A percentile compares a stretch with the other conserved stretches of the same genome.
phyloP scores from a whole-genome alignment of 208 protist genomes.

The Trypanosoma theileri region DNA sequence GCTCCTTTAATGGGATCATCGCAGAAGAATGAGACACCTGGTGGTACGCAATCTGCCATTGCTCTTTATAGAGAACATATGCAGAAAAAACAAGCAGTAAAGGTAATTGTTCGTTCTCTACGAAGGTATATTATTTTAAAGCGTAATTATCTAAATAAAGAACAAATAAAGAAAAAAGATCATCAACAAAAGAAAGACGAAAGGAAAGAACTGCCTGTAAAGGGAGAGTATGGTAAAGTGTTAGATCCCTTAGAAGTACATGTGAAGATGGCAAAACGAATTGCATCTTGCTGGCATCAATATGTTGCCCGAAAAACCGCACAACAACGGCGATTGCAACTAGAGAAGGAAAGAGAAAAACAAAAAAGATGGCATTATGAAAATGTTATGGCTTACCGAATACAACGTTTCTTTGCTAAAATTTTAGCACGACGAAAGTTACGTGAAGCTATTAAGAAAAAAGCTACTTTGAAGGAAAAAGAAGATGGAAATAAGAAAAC shows the following conservation, averaged over 20 bases:
- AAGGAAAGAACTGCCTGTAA: not conserved
- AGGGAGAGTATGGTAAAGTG: not conserved
- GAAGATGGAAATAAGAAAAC: not conserved
- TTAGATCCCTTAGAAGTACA: not conserved
- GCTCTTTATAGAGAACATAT: not conserved
- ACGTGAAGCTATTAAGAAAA: slow-evolving; percentile 13
- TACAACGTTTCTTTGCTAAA: slow-evolving; percentile 21
- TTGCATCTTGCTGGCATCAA: slow-evolving; percentile 26
- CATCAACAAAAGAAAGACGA: not conserved
- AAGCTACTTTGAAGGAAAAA: not conserved
- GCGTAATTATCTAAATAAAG: not conserved
- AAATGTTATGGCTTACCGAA: slow-evolving; percentile 24
- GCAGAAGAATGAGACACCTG: not conserved
- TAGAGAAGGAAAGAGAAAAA: not conserved
- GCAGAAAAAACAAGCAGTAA: slow-evolving; percentile 1
- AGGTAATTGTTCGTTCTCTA: not conserved
- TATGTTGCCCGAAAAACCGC: slow-evolving; percentile 8
- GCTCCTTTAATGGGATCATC: not conserved
- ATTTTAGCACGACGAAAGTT: slow-evolving; percentile 3
- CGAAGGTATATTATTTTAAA: not conserved
- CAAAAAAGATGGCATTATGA: slow-evolving; percentile 18
- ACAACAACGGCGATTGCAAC: not conserved
- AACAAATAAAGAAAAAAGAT: not conserved
- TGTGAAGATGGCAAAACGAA: slow-evolving; percentile 17
- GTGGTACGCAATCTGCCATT: not conserved